Evolutionary conservation across 2,329 filamentous ascomycete species (phyloP).

Genomic region (Colletotrichum sp.): DNA sequence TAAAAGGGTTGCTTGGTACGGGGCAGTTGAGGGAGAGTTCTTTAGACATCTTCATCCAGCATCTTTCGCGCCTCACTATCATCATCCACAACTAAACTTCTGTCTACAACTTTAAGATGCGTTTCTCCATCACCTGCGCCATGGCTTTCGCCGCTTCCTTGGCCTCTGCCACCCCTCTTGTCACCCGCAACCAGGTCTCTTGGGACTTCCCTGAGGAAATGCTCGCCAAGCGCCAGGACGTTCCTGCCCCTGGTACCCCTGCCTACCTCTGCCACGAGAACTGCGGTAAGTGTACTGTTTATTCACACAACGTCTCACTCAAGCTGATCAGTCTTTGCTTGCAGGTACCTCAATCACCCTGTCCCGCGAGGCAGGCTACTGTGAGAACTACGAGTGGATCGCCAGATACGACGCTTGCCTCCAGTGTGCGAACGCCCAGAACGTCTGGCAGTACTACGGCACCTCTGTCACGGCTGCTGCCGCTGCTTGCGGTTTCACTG

Average conservation of each 20-base stretch:
- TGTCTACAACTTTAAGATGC: constrained; percentile 28
- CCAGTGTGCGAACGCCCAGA: constrained; percentile 43
- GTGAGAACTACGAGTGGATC: constrained; percentile 29
- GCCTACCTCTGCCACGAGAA: constrained; percentile 53
- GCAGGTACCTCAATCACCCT: constrained; percentile 37
- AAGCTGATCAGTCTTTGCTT: neutral
- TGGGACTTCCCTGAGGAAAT: constrained; percentile 33
- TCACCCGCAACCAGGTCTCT: constrained; percentile 12
- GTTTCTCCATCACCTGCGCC: constrained; percentile 25
- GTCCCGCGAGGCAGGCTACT: constrained; percentile 34
- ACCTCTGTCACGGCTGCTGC: constrained; percentile 40
- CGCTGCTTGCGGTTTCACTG: constrained; percentile 34
- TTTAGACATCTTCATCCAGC: neutral
- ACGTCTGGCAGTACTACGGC: constrained; percentile 51
- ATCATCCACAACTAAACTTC: neutral
- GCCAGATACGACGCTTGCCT: constrained; percentile 41
- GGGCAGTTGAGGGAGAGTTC: neutral
- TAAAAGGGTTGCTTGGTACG: neutral
- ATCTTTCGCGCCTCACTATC: neutral
- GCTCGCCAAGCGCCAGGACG: constrained; percentile 45
- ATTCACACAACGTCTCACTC: no score
- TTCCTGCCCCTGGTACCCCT: constrained; percentile 27
- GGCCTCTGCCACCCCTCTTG: constrained; percentile 23
- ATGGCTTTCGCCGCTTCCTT: constrained; percentile 31
- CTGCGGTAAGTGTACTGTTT: constrained; percentile 54